Evolutionary conservation across 306 rosid genomes (phyloP).

Genomic region (Trifolium pratense): DNA sequence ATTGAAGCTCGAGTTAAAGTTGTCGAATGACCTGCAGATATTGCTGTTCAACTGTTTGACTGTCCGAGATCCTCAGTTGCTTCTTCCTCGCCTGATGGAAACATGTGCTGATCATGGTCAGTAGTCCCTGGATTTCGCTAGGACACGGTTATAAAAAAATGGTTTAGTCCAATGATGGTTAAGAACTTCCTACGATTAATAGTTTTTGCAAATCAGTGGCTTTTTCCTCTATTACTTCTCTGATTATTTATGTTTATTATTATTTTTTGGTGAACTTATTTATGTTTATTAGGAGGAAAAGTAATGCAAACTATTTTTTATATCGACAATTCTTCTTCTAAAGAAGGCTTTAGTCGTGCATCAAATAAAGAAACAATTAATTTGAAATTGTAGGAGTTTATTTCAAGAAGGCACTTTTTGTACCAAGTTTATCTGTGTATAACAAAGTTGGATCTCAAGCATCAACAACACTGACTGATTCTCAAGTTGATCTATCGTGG

Average conservation of each 20-base stretch:
- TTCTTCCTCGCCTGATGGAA: conserved; percentile 84
- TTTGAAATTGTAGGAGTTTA: conserved; percentile 67
- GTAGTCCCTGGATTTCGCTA: conserved; percentile 39
- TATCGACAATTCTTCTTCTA: conserved; percentile 1
- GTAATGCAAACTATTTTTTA: not conserved
- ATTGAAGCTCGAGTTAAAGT: conserved; percentile 31
- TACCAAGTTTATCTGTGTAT: conserved; percentile 74
- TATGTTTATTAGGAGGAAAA: not conserved
- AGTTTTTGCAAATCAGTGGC: conserved; percentile 5
- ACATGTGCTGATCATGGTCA: conserved; percentile 84
- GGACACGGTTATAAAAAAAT: conserved; percentile 8
- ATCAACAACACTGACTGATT: conserved; percentile 48
- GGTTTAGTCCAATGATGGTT: conserved; percentile 8
- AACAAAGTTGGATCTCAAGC: conserved; percentile 82
- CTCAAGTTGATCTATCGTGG: conserved; percentile 86
- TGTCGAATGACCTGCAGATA: conserved; percentile 63
- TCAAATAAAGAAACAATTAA: conserved; percentile 12
- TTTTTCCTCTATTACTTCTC: not conserved
- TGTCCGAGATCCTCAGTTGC: conserved; percentile 87
- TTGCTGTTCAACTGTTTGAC: conserved; percentile 93
- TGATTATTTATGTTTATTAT: conserved; percentile 1
- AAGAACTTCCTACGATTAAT: not conserved
- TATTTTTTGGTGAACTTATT: not conserved
- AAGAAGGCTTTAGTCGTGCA: conserved; percentile 4
- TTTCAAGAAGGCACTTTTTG: conserved; percentile 92